Conservation (phyloP, 179 eudicot species). For the Actinidia chinensis region DNA sequence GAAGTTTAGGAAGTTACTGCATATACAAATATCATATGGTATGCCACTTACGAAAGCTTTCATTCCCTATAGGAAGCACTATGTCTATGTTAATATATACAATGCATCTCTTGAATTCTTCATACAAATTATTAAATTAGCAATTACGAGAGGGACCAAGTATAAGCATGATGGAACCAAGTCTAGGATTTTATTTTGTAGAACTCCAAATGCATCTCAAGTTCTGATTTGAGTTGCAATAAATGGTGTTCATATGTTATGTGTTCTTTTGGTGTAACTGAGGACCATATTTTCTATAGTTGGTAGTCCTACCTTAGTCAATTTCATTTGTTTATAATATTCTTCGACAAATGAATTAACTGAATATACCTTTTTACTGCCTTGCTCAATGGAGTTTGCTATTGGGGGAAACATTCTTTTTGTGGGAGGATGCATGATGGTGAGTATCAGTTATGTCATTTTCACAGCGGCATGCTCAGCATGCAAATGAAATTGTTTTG, state of each 20-base stretch:
- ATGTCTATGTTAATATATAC: neutral
- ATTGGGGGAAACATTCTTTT: conserved; percentile 92
- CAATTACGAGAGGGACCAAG: neutral
- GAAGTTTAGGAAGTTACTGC: conserved; percentile 97
- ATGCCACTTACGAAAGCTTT: conserved; percentile 17
- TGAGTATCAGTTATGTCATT: conserved; percentile 34
- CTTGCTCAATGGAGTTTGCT: conserved; percentile 99
- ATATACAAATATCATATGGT: conserved; percentile 99
- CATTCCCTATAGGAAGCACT: neutral
- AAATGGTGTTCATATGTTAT: neutral
- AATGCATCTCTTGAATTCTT: neutral
- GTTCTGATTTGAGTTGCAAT: neutral
- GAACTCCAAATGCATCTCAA: neutral
- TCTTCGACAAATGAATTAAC: neutral
- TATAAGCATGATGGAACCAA: neutral
- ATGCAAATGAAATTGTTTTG: neutral
- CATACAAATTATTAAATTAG: neutral
- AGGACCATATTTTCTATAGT: neutral
- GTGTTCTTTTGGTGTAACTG: neutral
- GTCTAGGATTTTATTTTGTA: neutral
- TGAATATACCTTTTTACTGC: conserved; percentile 38
- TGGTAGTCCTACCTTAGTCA: neutral
- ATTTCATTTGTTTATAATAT: neutral
- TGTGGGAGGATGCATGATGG: conserved; percentile 99
- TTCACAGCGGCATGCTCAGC: conserved; percentile 1